Percentiles rank a stretch among this genome's conserved stretches.
Evolutionary conservation across 257 asterid genomes (phyloP).

Genomic region (Handroanthus guayacan): DNA sequence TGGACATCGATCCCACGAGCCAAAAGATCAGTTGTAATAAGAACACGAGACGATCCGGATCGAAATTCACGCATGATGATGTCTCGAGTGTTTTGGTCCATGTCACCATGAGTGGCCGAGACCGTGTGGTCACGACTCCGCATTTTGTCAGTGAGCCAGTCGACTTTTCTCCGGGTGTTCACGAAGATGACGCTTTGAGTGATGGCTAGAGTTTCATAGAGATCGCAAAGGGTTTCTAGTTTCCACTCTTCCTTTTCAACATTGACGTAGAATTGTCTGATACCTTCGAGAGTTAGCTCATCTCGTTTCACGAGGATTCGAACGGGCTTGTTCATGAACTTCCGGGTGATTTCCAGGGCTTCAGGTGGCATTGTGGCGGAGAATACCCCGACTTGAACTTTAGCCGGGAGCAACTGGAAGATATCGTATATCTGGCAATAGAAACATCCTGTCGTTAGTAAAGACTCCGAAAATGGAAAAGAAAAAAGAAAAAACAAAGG

Average conservation of each 20-base stretch:
- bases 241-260: conserved; percentile 74
- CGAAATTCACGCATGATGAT: conserved; percentile 73
- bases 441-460: neutral
- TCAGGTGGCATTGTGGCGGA: conserved; percentile 76
- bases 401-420: conserved; percentile 63
- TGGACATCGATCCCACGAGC: conserved; percentile 79
- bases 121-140: conserved; percentile 66
- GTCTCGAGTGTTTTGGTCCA: conserved; percentile 76
- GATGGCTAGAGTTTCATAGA: conserved; percentile 65
- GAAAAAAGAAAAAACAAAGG: neutral
- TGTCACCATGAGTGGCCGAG: conserved; percentile 71
- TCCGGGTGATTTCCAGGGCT: conserved; percentile 69
- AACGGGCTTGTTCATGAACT: conserved; percentile 74
- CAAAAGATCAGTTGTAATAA: conserved; percentile 68
- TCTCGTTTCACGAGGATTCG: conserved; percentile 69
- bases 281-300: conserved; percentile 69
- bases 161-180: conserved; percentile 71
- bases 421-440: conserved; percentile 60
- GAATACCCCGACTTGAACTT: conserved; percentile 67
- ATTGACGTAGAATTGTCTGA: conserved; percentile 64
- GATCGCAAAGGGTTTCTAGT: conserved; percentile 65
- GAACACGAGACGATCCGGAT: conserved; percentile 69
- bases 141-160: conserved; percentile 74
- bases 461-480: neutral
- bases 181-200: conserved; percentile 74